These are phyloP conservation scores for Dactylellina drechsleri DNA, from an alignment of 2,329 filamentous ascomycete species.

Conservation along the genomic window DNA sequence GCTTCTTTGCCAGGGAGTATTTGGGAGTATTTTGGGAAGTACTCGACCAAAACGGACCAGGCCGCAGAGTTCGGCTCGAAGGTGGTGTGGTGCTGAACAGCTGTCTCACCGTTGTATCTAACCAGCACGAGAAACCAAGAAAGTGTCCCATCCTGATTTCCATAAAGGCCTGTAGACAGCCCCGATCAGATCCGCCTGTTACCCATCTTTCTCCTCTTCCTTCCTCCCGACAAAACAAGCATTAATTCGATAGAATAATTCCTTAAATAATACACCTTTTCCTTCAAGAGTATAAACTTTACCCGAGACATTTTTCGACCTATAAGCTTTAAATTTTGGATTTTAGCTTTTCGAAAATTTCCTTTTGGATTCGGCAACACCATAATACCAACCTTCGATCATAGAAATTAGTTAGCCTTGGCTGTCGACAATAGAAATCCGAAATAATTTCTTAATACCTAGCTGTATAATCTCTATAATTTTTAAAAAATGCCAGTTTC, in stretches of 20 bases:
- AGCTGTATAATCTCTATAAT: neutral
- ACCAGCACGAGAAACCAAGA: slow-evolving; percentile 29
- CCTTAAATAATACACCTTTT: slow-evolving; percentile 29
- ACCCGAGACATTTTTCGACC: slow-evolving; percentile 32
- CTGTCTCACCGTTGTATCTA: slow-evolving; percentile 43
- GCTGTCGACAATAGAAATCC: slow-evolving; percentile 4
- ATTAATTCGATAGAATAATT: slow-evolving; percentile 14
- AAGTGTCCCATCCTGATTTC: slow-evolving; percentile 57
- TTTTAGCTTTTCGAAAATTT: slow-evolving; percentile 36
- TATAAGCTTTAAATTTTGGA: slow-evolving; percentile 32
- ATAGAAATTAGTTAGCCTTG: slow-evolving; percentile 14
- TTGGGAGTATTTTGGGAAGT: too few species aligned
- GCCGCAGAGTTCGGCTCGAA: slow-evolving; percentile 10
- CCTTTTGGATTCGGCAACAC: slow-evolving; percentile 26
- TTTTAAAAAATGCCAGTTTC: slow-evolving; percentile 52
- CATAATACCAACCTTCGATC: neutral
- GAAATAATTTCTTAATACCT: slow-evolving; percentile 3
- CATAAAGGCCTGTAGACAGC: slow-evolving; percentile 52
- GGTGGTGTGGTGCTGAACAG: slow-evolving; percentile 29
- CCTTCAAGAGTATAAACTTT: slow-evolving; percentile 8
- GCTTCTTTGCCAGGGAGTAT: slow-evolving; percentile 29
- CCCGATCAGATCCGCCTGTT: slow-evolving; percentile 49
- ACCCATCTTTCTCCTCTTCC: slow-evolving; percentile 43
- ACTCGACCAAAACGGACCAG: slow-evolving; percentile 42
- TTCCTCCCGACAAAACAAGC: slow-evolving; percentile 13